Percentiles rank a stretch among this genome's conserved stretches.
These are phyloP conservation scores for Rachicladosporium sp. DNA, from an alignment of 2,329 filamentous ascomycete genomes.

Conservation along the genomic window DNA sequence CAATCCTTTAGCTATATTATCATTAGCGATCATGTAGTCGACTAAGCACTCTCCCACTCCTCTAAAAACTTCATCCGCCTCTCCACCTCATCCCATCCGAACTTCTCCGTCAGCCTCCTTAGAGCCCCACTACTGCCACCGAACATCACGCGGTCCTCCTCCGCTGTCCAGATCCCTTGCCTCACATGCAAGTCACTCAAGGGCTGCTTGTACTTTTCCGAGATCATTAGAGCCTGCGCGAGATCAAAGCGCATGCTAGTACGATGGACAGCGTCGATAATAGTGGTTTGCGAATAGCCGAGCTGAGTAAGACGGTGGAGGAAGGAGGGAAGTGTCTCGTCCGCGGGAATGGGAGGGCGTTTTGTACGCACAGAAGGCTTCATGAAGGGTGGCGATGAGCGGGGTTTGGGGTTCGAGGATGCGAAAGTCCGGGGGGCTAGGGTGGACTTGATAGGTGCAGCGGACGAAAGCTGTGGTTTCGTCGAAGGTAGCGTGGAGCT, in stretches of 20 bases:
- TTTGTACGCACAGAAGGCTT: background rate
- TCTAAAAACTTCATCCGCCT: slow-evolving; percentile 19
- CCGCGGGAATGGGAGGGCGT: background rate
- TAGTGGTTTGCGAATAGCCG: slow-evolving; percentile 24
- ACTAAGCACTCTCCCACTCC: slow-evolving; percentile 4
- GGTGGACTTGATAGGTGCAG: background rate
- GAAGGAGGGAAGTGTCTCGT: slow-evolving; percentile 14
- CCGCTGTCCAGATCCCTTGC: slow-evolving; percentile 43
- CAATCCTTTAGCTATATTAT: no score
- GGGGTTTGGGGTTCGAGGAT: background rate
- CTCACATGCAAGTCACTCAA: slow-evolving; percentile 20
- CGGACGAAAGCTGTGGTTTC: slow-evolving; percentile 3
- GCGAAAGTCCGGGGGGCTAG: background rate
- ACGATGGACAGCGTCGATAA: slow-evolving; percentile 41
- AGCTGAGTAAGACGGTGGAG: slow-evolving; percentile 13
- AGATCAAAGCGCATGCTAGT: slow-evolving; percentile 42
- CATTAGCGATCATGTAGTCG: background rate
- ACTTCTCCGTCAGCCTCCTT: slow-evolving; percentile 30
- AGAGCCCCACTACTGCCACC: slow-evolving; percentile 25
- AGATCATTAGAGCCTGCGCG: slow-evolving; percentile 38
- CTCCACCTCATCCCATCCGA: slow-evolving; percentile 28
- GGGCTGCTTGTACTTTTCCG: slow-evolving; percentile 16
- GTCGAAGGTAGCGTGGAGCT: background rate
- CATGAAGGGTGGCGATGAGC: background rate
- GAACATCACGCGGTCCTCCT: slow-evolving; percentile 40